Percentiles rank a stretch among this genome's conserved stretches.
Evolutionary conservation across 495 filamentous ascomycete species (phyloP).

Genomic region (Penicillium malachiteum): DNA sequence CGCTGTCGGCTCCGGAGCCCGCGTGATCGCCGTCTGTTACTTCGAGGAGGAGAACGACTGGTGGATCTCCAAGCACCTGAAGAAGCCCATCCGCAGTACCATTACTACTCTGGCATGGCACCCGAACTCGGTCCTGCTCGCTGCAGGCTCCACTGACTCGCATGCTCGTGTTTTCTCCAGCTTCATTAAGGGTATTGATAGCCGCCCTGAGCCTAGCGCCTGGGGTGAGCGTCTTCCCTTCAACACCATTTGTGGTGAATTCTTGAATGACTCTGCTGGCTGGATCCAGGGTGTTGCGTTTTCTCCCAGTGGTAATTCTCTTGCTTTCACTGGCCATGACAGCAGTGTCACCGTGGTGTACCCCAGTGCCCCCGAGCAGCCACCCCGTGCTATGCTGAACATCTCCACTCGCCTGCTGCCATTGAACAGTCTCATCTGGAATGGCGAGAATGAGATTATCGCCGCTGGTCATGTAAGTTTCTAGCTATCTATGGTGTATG

Average conservation of each 20-base stretch:
- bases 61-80: slow-evolving; percentile 99
- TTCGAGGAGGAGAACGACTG: slow-evolving; percentile 99
- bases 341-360: slow-evolving; percentile 96
- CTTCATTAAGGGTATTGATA: slow-evolving; percentile 93
- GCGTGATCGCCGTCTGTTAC: slow-evolving; percentile 96
- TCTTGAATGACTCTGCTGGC: slow-evolving; percentile 87
- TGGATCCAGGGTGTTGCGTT: slow-evolving; percentile 93
- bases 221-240: slow-evolving; percentile 97
- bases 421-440: slow-evolving; percentile 91
- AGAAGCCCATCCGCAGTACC: slow-evolving; percentile 96
- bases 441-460: slow-evolving; percentile 87
- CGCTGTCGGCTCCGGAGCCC: slow-evolving; percentile 91
- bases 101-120: slow-evolving; percentile 95
- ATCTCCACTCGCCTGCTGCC: slow-evolving; percentile 86
- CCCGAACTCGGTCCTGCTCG: slow-evolving; percentile 91
- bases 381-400: slow-evolving; percentile 82
- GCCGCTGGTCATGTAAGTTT: slow-evolving; percentile 78
- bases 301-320: slow-evolving; percentile 84
- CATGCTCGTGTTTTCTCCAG: slow-evolving; percentile 93
- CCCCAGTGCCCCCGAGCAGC: slow-evolving; percentile 86
- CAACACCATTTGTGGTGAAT: slow-evolving; percentile 97
- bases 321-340: slow-evolving; percentile 91
- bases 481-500: neutral
- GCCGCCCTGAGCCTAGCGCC: slow-evolving; percentile 78
- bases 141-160: slow-evolving; percentile 93